Evolutionary conservation across 2,329 filamentous ascomycete genomes (phyloP).

Genomic region (Tolypocladium cylindrosporum): DNA sequence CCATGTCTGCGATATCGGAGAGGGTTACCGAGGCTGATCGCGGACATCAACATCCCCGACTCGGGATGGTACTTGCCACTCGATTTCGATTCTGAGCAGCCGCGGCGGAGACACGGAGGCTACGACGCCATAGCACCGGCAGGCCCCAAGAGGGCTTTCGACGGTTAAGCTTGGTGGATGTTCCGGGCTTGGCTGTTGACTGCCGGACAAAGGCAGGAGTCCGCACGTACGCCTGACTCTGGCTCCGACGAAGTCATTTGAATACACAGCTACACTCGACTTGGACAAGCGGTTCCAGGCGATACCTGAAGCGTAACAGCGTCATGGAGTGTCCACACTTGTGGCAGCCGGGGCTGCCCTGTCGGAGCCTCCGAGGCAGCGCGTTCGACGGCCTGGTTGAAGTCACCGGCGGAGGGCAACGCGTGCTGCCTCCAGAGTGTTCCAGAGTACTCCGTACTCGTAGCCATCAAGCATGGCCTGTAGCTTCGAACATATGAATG

Average conservation of each 20-base stretch:
- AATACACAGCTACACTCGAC: not conserved
- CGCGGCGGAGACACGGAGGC: not conserved
- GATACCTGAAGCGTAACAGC: not conserved
- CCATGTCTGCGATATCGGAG: not conserved
- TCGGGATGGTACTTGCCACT: not conserved
- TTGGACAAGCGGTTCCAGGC: not conserved
- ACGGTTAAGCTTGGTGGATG: no score
- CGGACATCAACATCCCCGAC: not conserved
- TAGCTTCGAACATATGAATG: no score
- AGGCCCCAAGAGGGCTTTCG: no score
- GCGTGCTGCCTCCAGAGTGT: no score
- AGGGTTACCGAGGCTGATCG: not conserved
- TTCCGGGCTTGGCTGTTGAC: not conserved
- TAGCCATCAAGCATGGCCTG: no score
- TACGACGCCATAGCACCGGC: no score
- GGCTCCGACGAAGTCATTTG: not conserved
- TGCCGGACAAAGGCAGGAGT: not conserved
- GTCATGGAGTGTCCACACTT: not conserved
- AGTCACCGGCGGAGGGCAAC: no score
- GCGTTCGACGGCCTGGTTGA: no score
- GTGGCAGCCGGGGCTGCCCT: not conserved
- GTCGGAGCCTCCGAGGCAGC: not conserved
- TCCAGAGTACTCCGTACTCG: no score
- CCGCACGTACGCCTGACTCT: not conserved
- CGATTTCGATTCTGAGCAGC: not conserved